phyloP scores from a whole-genome alignment of 345 rosid genomes.

The Sisymbrium altissimum region DNA sequence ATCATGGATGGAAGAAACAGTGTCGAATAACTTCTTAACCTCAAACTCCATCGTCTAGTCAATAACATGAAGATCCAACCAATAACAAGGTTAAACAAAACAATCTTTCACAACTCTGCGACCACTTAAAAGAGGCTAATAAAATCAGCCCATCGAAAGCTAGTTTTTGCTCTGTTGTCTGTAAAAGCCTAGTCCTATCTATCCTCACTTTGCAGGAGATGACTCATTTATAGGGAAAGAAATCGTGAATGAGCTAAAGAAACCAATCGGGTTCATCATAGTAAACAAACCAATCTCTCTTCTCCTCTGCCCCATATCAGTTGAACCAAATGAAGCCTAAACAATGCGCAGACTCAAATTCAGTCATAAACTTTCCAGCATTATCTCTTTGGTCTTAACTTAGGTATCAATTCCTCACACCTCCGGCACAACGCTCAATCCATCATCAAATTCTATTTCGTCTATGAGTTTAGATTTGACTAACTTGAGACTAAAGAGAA shows the following conservation, averaged over 20 bases:
- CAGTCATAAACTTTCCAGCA: neutral
- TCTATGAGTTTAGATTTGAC: conserved; percentile 2
- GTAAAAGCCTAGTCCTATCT: neutral
- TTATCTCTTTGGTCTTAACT: neutral
- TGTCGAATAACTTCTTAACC: conserved; percentile 72
- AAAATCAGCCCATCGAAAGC: neutral
- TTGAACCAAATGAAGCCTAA: neutral
- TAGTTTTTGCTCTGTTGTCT: neutral
- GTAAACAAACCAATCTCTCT: neutral
- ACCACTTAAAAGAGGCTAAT: neutral
- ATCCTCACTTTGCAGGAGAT: neutral
- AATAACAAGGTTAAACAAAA: neutral
- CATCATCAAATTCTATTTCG: neutral
- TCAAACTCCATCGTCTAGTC: conserved; percentile 74
- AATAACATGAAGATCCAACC: conserved; percentile 23
- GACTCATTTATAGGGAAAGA: neutral
- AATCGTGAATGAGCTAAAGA: neutral
- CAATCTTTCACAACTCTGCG: neutral
- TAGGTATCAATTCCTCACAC: conserved; percentile 4
- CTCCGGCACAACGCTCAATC: neutral
- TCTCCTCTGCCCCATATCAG: neutral
- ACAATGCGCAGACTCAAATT: neutral
- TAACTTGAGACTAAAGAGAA: neutral
- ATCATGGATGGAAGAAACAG: conserved; percentile 60
- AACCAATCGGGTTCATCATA: neutral